Evolutionary conservation across 2,329 filamentous ascomycete species (phyloP).

Genomic region (Parastagonospora nodorum): DNA sequence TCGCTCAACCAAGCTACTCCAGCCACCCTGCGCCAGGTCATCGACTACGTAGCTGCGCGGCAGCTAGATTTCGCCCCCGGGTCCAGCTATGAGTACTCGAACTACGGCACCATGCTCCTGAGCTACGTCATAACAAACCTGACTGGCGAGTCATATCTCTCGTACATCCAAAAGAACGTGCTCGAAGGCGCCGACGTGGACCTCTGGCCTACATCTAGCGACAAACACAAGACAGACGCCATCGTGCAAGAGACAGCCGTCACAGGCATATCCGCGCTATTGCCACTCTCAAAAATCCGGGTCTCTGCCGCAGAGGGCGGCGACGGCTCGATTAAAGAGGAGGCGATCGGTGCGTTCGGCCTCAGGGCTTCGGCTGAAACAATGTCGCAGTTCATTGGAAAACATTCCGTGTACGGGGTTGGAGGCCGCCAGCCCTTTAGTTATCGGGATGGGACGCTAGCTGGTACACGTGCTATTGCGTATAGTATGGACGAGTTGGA

Average conservation of each 20-base stretch:
- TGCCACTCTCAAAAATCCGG: not conserved
- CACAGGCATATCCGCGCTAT: not conserved
- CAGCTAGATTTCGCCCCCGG: slow-evolving; percentile 26
- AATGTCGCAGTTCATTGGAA: slow-evolving; percentile 18
- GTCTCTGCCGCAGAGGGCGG: slow-evolving; percentile 16
- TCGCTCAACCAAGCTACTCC: slow-evolving; percentile 21
- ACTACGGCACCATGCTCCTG: slow-evolving; percentile 26
- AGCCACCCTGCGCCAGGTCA: slow-evolving; percentile 20
- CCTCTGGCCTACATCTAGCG: slow-evolving; percentile 10
- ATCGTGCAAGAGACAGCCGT: not conserved
- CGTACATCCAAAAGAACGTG: slow-evolving; percentile 20
- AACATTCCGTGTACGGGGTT: not conserved
- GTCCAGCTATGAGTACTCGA: slow-evolving; percentile 17
- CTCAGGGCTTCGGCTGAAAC: slow-evolving; percentile 21
- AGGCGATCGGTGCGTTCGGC: slow-evolving; percentile 17
- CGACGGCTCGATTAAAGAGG: slow-evolving; percentile 23
- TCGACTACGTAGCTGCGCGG: slow-evolving; percentile 20
- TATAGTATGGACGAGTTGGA: slow-evolving; percentile 6
- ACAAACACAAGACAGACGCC: slow-evolving; percentile 1
- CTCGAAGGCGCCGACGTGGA: slow-evolving; percentile 16
- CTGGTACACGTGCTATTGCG: slow-evolving; percentile 9
- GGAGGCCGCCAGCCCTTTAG: not conserved
- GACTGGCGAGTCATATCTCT: slow-evolving; percentile 17
- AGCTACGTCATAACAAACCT: slow-evolving; percentile 20
- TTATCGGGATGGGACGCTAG: slow-evolving; percentile 6